A percentile compares a stretch with the other conserved stretches of the same genome.
These are phyloP conservation scores for Triticum timopheevii DNA, from an alignment of 176 grass and related monocot genomes.

Conservation along the genomic window DNA sequence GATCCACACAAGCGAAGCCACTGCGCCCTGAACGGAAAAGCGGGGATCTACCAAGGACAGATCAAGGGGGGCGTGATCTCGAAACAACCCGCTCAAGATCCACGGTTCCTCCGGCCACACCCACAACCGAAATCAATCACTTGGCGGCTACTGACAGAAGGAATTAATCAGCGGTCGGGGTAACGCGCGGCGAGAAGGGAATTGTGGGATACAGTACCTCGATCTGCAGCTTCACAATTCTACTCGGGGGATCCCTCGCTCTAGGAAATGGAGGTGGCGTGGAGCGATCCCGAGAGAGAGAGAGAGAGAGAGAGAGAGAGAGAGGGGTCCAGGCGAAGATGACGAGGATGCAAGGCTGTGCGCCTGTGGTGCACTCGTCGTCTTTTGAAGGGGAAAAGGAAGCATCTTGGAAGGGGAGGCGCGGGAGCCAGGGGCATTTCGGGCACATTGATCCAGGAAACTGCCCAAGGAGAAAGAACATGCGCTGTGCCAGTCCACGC, in stretches of 20 bases:
- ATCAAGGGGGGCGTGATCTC: background rate
- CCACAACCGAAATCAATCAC: background rate
- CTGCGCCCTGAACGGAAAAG: background rate
- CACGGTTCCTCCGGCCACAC: background rate
- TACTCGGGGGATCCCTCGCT: background rate
- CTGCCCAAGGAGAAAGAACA: too few relatives aligned
- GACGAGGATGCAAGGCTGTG: conserved; percentile 25
- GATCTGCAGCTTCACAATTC: background rate
- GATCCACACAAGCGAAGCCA: background rate
- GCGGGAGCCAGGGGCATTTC: background rate
- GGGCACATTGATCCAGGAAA: background rate
- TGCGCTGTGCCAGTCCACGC: too few relatives aligned
- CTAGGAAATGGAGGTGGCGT: background rate
- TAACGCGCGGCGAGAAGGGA: background rate
- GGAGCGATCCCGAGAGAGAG: background rate
- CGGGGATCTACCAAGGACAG: background rate
- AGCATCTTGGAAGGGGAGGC: conserved; percentile 13
- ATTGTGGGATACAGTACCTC: background rate
- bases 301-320: background rate
- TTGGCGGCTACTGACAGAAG: background rate
- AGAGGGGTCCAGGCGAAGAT: conserved; percentile 12
- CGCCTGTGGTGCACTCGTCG: background rate
- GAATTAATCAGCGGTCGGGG: background rate
- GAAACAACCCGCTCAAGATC: background rate
- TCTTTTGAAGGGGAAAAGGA: conserved; percentile 7